Evolutionary conservation across 1,284 basidiomycete species (phyloP).

Genomic region (Fistulina hepatica): DNA sequence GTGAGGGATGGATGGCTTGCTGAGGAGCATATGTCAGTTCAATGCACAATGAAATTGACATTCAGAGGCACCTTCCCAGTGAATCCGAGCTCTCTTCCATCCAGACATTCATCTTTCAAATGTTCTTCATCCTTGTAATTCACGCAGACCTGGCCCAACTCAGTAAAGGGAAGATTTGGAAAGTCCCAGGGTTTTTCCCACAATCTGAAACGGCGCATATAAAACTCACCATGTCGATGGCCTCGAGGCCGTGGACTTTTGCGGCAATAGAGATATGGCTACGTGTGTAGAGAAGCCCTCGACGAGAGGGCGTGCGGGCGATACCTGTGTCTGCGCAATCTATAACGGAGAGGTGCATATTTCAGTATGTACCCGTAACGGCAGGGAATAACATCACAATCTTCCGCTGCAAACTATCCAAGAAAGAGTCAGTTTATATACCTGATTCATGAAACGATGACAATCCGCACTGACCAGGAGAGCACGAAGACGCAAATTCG

Average conservation of each 20-base stretch:
- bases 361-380: conserved; percentile 4
- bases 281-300: conserved; percentile 79
- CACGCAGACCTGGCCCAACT: conserved; percentile 62
- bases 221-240: conserved; percentile 76
- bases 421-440: conserved; percentile 6
- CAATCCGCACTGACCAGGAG: conserved; percentile 36
- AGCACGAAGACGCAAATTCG: conserved; percentile 41
- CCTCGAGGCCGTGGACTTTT: conserved; percentile 74
- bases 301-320: conserved; percentile 62
- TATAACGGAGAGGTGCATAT: conserved; percentile 19
- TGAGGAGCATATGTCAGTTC: conserved; percentile 21
- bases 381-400: conserved; percentile 45
- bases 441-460: conserved; percentile 6
- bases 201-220: neutral
- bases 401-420: conserved; percentile 83
- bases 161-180: conserved; percentile 6
- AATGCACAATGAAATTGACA: neutral
- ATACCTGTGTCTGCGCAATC: conserved; percentile 84
- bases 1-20: conserved; percentile 92
- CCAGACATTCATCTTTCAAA: conserved; percentile 66
- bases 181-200: neutral
- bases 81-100: conserved; percentile 72
- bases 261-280: conserved; percentile 78
- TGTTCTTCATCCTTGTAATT: conserved; percentile 74
- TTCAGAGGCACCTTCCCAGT: conserved; percentile 63